phyloP scores from a whole-genome alignment of 176 grass and related monocot genomes.

The Panicum miliaceum region DNA sequence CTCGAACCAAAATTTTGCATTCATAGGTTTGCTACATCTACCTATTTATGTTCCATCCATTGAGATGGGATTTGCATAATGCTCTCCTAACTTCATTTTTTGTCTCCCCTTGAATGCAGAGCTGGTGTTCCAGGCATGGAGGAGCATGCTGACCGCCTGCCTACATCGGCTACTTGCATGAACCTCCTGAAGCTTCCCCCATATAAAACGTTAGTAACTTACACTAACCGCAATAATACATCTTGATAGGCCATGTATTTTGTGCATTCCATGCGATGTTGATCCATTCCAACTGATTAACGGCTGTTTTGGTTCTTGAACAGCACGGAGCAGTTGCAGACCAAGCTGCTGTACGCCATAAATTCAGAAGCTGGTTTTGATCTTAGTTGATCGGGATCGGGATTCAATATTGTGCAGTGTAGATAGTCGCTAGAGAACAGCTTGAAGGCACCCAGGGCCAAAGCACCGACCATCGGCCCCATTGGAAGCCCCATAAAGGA shows the following conservation, averaged over 20 bases:
- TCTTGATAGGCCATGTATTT: conserved; percentile 18
- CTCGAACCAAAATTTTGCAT: conserved; percentile 99
- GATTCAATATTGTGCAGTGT: conserved; percentile 49
- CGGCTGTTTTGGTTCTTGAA: conserved; percentile 34
- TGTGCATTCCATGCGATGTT: conserved; percentile 3
- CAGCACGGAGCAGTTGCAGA: conserved; percentile 87
- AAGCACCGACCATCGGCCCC: conserved; percentile 3
- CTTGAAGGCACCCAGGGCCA: conserved; percentile 31
- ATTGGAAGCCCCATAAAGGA: conserved; percentile 7
- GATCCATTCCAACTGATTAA: conserved; percentile 30
- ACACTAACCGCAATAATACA: conserved; percentile 18
- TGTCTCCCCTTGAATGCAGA: conserved; percentile 42
- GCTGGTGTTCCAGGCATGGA: conserved; percentile 66
- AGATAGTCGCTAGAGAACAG: conserved; percentile 52
- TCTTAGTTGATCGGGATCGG: conserved; percentile 60
- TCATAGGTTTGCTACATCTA: conserved; percentile 64
- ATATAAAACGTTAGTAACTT: conserved; percentile 70
- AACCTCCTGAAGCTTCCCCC: conserved; percentile 98
- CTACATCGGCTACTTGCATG: conserved; percentile 97
- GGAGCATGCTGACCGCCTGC: conserved; percentile 80
- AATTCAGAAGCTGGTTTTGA: conserved; percentile 97
- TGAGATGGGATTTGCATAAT: conserved; percentile 12
- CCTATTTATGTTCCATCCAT: conserved; percentile 1
- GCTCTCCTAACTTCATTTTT: neutral
- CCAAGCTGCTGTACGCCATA: conserved; percentile 93